These are phyloP conservation scores for Tricholoma bakamatsutake DNA, from an alignment of 768 basidiomycete species.

Conservation along the genomic window DNA sequence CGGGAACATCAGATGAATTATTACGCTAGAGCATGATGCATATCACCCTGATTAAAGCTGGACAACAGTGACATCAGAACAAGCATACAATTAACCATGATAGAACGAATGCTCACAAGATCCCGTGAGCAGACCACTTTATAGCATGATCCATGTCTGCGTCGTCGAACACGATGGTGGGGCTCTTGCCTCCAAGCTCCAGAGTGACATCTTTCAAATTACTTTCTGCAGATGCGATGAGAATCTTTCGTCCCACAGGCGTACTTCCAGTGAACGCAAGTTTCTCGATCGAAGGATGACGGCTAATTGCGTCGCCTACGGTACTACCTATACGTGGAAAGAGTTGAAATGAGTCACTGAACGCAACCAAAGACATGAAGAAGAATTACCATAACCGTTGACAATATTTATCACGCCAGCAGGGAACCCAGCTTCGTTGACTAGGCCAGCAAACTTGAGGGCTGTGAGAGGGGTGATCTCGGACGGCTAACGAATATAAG, in stretches of 20 bases:
- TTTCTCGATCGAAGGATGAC: conserved; percentile 54
- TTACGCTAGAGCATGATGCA: not conserved
- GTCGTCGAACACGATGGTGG: conserved; percentile 64
- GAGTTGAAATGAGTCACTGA: conserved; percentile 22
- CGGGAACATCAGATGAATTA: not conserved
- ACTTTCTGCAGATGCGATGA: conserved; percentile 70
- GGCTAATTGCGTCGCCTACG: conserved; percentile 56
- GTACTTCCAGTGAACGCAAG: conserved; percentile 85
- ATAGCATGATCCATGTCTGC: conserved; percentile 67
- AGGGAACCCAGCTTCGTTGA: conserved; percentile 63
- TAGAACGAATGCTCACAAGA: conserved; percentile 41
- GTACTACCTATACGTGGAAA: conserved; percentile 49
- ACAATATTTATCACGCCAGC: conserved; percentile 66
- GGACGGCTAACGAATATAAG: conserved; percentile 37
- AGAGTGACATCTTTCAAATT: conserved; percentile 84
- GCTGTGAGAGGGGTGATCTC: conserved; percentile 60
- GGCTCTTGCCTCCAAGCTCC: conserved; percentile 75
- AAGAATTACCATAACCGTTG: conserved; percentile 40
- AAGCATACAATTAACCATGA: not conserved
- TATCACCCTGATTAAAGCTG: conserved; percentile 22
- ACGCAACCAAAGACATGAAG: conserved; percentile 34
- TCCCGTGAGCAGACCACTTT: conserved; percentile 62
- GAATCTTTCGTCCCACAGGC: conserved; percentile 66
- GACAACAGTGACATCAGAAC: not conserved
- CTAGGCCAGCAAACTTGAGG: conserved; percentile 40